Conservation (phyloP, 2,329 filamentous ascomycete genomes). For the Pseudogymnoascus sp. region DNA sequence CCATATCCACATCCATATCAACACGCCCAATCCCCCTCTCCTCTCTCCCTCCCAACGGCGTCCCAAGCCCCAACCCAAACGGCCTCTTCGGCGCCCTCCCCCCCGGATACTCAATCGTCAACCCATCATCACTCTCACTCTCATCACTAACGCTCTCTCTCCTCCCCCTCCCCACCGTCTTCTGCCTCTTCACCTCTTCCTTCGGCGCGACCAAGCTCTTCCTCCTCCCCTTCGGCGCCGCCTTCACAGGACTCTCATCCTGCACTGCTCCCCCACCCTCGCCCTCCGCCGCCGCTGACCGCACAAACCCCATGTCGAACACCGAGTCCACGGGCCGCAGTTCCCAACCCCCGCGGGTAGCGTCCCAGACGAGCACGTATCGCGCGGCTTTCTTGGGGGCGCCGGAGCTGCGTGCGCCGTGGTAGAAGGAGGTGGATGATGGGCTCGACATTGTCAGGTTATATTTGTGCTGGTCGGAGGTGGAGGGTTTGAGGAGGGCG, state of each 20-base stretch:
- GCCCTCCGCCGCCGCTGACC: constrained; percentile 56
- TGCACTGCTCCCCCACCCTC: constrained; percentile 15
- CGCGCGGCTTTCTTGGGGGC: constrained; percentile 27
- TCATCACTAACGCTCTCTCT: constrained; percentile 25
- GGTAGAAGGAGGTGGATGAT: constrained; percentile 48
- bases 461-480: constrained; percentile 32
- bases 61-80: not conserved
- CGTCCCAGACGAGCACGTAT: constrained; percentile 69
- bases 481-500: constrained; percentile 44
- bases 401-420: constrained; percentile 49
- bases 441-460: constrained; percentile 42
- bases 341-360: constrained; percentile 64
- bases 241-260: constrained; percentile 15
- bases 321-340: constrained; percentile 75
- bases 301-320: constrained; percentile 69
- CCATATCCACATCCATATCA: constrained; percentile 35
- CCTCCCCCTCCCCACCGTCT: constrained; percentile 14
- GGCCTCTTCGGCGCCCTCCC: constrained; percentile 31
- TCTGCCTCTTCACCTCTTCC: constrained; percentile 27
- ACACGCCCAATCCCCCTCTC: not conserved
- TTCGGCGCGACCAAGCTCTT: constrained; percentile 18
- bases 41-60: not conserved
- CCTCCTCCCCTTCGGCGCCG: constrained; percentile 14
- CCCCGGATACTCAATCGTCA: constrained; percentile 53
- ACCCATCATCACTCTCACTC: constrained; percentile 47